phyloP scores from a whole-genome alignment of 2,329 filamentous ascomycete genomes.

The Xylariaceae sp. region DNA sequence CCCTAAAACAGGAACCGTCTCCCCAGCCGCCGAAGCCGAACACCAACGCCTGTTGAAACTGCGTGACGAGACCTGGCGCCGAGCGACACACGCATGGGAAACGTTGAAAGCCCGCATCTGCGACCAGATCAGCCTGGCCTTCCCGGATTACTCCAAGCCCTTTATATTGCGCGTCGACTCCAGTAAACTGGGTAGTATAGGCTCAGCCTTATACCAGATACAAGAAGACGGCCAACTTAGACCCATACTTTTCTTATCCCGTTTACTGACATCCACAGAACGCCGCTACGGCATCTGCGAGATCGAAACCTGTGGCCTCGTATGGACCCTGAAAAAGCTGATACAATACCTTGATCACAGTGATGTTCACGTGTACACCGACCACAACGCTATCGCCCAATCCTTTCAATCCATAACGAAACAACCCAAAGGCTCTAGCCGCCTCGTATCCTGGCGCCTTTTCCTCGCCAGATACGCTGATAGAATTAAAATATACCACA shows the following conservation, averaged over 20 bases:
- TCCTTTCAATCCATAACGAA: not conserved
- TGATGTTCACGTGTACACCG: not conserved
- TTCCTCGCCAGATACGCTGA: not conserved
- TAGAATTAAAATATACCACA: not conserved
- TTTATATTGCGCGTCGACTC: not conserved
- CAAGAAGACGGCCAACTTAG: not conserved
- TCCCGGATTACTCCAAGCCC: not conserved
- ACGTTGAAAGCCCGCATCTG: not conserved
- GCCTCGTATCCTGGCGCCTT: not conserved
- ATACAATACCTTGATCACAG: not conserved
- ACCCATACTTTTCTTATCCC: not conserved
- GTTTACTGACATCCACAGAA: not conserved
- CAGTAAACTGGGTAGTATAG: not conserved
- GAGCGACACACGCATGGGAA: not conserved
- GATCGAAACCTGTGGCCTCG: not conserved
- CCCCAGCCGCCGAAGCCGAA: too few species aligned
- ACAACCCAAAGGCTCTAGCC: not conserved
- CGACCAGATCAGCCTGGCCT: not conserved
- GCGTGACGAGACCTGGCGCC: not conserved
- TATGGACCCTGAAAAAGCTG: not conserved
- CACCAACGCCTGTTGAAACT: too few species aligned
- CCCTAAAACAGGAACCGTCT: not conserved
- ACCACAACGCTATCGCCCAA: not conserved
- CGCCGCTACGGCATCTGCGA: not conserved
- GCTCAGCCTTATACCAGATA: not conserved